Percentiles rank a stretch among this genome's conserved stretches.
Conservation (phyloP, 352 stramenopile species). For the Globisporangium cederbergense region DNA sequence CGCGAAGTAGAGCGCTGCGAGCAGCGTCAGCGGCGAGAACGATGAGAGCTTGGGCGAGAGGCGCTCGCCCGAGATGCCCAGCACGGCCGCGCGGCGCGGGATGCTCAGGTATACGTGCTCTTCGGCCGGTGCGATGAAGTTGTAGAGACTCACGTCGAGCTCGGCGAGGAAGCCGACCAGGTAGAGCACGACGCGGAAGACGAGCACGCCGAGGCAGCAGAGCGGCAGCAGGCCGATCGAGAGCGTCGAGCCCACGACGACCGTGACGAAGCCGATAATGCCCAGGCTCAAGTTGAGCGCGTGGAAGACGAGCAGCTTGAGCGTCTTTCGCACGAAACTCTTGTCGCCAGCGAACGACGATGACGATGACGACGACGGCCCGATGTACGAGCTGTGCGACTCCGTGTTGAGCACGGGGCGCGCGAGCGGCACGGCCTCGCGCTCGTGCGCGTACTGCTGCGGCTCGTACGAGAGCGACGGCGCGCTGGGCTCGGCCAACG, state of each 20-base stretch:
- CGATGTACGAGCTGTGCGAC: slow-evolving; percentile 15
- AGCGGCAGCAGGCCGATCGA: slow-evolving; percentile 46
- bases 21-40: slow-evolving; percentile 37
- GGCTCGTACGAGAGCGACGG: slow-evolving; percentile 14
- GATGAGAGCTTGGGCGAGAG: slow-evolving; percentile 45
- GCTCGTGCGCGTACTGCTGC: slow-evolving; percentile 10
- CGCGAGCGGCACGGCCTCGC: slow-evolving; percentile 23
- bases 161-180: slow-evolving; percentile 50
- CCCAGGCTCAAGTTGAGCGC: slow-evolving; percentile 53
- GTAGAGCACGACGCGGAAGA: slow-evolving; percentile 53
- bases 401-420: slow-evolving; percentile 15
- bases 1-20: slow-evolving; percentile 56
- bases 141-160: slow-evolving; percentile 56
- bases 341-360: slow-evolving; percentile 2
- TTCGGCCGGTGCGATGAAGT: slow-evolving; percentile 53
- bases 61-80: slow-evolving; percentile 43
- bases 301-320: slow-evolving; percentile 61
- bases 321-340: slow-evolving; percentile 31
- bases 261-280: slow-evolving; percentile 35
- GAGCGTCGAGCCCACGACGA: slow-evolving; percentile 31
- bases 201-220: slow-evolving; percentile 48
- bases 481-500: slow-evolving; percentile 29
- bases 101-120: slow-evolving; percentile 48
- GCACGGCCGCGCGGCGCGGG: slow-evolving; percentile 25
- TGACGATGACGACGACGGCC: slow-evolving; percentile 15